Base-by-base conservation (phyloP, 306 rosid species). In the Cercis canadensis region DNA sequence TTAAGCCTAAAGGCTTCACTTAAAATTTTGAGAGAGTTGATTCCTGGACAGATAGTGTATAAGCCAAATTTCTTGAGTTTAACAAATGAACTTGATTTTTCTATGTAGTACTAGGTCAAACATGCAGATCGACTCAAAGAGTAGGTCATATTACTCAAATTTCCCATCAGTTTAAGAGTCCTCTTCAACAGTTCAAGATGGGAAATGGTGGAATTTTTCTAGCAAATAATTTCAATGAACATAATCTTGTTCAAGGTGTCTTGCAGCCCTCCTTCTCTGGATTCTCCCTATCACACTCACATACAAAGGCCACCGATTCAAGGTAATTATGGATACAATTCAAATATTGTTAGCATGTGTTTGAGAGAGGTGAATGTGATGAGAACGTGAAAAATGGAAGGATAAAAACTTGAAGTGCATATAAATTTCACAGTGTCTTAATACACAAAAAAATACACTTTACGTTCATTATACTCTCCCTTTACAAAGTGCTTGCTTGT, bases 171-270 rank as follows among this genome's bases (percentile, higher is more conserved):
- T 19, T 75, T 54, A 58, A 65, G 57, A 72, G 70, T 18, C 68
- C 81, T 56, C 80, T 69, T 59, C 88, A 73, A 57, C 83, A 84
- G 36, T 79, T 78, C 61, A 87, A 69, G 77, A 81, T 81, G 85
- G 88, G 76, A 69, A 81, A 83, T 60, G 86, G 85, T n/a, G 88
- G 88, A 69, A 86, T 81, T 52, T 40, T 85, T 79, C 72, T 85
- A 37, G 44, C 75, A 19, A 76, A 72, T 46, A 73, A 65, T 39
- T 65, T 46, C 75, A 74, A 60, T 15, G 58, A 75, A 0, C 67
- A 67, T 10, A 75, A 32, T 46, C 62, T 59, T 59, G 46, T 60
- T 58, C 85, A 77, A 5, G 65, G 74, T 56, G 80, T 72, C 77
- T 9, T 54, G 24, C 72, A 56, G 29, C 73, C 80, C 24, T 39